phyloP scores from a whole-genome alignment of 2,329 filamentous ascomycete species.

The Colletotrichum musae region DNA sequence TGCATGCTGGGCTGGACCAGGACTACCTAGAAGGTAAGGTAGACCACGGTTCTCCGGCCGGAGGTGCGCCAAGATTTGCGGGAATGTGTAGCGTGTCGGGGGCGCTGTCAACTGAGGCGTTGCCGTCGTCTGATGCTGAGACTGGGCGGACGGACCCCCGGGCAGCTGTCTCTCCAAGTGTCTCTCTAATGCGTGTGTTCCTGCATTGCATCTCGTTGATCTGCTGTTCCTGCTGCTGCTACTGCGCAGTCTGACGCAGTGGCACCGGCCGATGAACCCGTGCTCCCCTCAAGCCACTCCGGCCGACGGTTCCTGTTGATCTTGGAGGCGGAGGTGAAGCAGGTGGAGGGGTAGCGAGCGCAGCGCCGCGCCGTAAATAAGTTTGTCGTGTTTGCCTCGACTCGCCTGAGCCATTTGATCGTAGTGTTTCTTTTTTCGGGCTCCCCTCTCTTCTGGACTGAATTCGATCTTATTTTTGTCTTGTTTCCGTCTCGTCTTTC shows the following conservation, averaged over 20 bases:
- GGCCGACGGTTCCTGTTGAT: neutral
- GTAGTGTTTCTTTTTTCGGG: neutral
- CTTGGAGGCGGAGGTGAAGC: neutral
- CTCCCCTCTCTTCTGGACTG: neutral
- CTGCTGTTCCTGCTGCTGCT: neutral
- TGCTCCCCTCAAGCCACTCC: neutral
- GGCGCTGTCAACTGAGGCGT: constrained; percentile 8
- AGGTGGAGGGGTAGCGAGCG: neutral
- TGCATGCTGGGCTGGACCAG: neutral
- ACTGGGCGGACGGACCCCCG: constrained; percentile 11
- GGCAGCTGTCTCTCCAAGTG: neutral
- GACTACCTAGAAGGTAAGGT: no score
- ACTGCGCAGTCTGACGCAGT: constrained; percentile 1
- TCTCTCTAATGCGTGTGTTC: neutral
- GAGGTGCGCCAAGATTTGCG: neutral
- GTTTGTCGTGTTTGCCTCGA: constrained; percentile 10
- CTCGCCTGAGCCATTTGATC: neutral
- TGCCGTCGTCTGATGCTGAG: constrained; percentile 33
- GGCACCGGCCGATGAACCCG: neutral
- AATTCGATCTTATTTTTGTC: neutral
- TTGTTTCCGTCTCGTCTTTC: neutral
- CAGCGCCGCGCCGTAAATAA: constrained; percentile 4
- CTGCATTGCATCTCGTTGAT: constrained; percentile 1
- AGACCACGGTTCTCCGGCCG: no score
- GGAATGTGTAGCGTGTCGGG: neutral